These are phyloP conservation scores for Penicillium maclennaniae DNA, from an alignment of 495 filamentous ascomycete genomes.

Conservation along the genomic window DNA sequence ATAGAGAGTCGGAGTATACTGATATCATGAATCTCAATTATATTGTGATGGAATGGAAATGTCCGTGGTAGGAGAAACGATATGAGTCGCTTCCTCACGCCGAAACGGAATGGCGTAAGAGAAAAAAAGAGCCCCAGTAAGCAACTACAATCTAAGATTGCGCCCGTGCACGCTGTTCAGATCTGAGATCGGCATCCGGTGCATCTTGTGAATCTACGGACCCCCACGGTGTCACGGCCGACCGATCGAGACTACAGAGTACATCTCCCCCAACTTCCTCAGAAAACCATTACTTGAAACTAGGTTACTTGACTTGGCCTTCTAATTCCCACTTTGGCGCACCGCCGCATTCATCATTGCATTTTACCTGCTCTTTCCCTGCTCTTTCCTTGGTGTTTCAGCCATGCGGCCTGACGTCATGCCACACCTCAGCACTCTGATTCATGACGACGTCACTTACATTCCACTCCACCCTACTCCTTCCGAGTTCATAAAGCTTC, in stretches of 20 bases:
- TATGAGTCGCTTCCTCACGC: no score
- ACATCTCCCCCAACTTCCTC: neutral
- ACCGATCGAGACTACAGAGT: neutral
- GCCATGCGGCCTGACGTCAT: constrained; percentile 23
- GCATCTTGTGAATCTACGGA: neutral
- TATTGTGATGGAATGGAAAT: no score
- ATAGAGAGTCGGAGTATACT: no score
- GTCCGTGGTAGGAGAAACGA: no score
- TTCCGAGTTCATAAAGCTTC: constrained; percentile 13
- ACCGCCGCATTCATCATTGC: neutral
- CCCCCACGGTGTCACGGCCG: neutral
- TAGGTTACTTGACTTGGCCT: neutral
- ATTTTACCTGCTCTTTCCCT: neutral
- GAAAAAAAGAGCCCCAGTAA: constrained; percentile 16
- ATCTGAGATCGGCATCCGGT: neutral
- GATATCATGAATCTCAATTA: no score
- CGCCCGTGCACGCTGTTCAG: constrained; percentile 11
- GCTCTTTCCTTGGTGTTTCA: neutral
- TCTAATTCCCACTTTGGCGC: neutral
- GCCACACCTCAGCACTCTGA: constrained; percentile 21
- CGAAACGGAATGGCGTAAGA: neutral
- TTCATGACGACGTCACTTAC: constrained; percentile 45
- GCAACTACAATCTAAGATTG: no score
- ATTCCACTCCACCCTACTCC: neutral
- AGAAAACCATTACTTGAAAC: neutral